Evolutionary conservation across 1,139 yeast species (phyloP).

Genomic region (Taphrina flavorubra): DNA sequence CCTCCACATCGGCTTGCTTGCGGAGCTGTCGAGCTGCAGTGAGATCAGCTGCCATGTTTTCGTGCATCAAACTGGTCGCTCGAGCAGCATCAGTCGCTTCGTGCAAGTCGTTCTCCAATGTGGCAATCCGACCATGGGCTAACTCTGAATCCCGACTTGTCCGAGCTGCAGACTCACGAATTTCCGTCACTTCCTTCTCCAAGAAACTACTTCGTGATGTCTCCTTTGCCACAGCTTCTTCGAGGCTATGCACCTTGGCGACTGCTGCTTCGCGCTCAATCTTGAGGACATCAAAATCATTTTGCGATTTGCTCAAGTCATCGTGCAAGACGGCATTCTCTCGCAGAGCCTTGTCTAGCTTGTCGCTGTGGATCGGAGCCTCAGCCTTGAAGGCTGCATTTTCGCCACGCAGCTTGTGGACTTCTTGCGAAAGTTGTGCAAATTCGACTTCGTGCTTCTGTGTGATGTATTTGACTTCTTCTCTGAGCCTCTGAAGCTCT

Average conservation of each 20-base stretch:
- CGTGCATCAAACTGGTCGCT: neutral
- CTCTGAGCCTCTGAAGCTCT: constrained; percentile 45
- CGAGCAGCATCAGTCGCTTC: constrained; percentile 39
- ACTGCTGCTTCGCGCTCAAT: constrained; percentile 48
- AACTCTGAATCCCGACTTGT: constrained; percentile 16
- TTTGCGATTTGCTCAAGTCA: constrained; percentile 46
- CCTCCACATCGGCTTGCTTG: constrained; percentile 32
- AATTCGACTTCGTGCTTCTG: constrained; percentile 46
- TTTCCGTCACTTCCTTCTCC: constrained; percentile 25
- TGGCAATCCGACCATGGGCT: neutral
- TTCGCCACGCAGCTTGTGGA: constrained; percentile 43
- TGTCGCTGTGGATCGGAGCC: constrained; percentile 20
- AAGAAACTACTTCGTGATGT: constrained; percentile 36
- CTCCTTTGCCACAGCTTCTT: constrained; percentile 46
- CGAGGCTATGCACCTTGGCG: constrained; percentile 45
- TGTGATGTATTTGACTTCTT: constrained; percentile 43
- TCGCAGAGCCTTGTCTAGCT: constrained; percentile 32
- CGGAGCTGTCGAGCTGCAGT: constrained; percentile 41
- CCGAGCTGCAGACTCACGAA: constrained; percentile 24
- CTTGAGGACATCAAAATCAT: constrained; percentile 49
- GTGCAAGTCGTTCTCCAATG: constrained; percentile 7
- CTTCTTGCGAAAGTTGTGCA: constrained; percentile 41
- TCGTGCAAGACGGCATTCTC: constrained; percentile 29
- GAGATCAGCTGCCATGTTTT: constrained; percentile 1
- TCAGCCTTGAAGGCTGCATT: constrained; percentile 41